phyloP scores from a whole-genome alignment of 1,284 basidiomycete species.

The Moesziomyces sp. region DNA sequence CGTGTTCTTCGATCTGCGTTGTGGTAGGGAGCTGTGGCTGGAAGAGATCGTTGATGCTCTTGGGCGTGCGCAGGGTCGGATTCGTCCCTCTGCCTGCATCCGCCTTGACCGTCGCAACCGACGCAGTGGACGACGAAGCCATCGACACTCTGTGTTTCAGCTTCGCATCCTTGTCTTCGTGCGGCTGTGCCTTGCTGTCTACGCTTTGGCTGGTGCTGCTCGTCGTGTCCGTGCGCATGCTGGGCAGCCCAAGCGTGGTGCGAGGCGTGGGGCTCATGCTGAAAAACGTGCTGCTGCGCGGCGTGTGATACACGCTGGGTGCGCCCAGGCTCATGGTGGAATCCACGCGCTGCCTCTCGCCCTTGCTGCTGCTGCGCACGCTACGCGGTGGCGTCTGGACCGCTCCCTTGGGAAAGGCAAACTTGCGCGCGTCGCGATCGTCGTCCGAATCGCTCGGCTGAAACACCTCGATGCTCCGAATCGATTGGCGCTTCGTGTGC shows the following conservation, averaged over 20 bases:
- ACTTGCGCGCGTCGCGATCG: background rate
- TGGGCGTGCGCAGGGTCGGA: constrained; percentile 22
- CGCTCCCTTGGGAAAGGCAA: constrained; percentile 6
- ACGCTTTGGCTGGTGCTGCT: constrained; percentile 6
- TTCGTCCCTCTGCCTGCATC: background rate
- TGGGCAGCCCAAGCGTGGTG: constrained; percentile 7
- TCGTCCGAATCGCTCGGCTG: constrained; percentile 24
- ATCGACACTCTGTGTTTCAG: constrained; percentile 13
- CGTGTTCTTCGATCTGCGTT: background rate
- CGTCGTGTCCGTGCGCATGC: constrained; percentile 2
- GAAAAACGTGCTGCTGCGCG: constrained; percentile 51
- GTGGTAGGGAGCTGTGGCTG: background rate
- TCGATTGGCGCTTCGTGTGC: constrained; percentile 37
- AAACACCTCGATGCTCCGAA: constrained; percentile 50
- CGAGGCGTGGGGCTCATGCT: constrained; percentile 31
- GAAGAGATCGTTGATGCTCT: constrained; percentile 41
- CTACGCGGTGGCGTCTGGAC: constrained; percentile 6
- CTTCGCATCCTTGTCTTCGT: background rate
- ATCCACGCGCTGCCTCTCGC: constrained; percentile 28
- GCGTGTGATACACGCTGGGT: constrained; percentile 54
- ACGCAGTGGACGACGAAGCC: constrained; percentile 17
- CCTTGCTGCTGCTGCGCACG: background rate
- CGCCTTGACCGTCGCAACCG: constrained; percentile 14
- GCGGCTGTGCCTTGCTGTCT: background rate
- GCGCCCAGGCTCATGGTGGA: constrained; percentile 40